Evolutionary conservation across 1,139 yeast genomes (phyloP).

Genomic region (Zygosaccharomyces sapae): DNA sequence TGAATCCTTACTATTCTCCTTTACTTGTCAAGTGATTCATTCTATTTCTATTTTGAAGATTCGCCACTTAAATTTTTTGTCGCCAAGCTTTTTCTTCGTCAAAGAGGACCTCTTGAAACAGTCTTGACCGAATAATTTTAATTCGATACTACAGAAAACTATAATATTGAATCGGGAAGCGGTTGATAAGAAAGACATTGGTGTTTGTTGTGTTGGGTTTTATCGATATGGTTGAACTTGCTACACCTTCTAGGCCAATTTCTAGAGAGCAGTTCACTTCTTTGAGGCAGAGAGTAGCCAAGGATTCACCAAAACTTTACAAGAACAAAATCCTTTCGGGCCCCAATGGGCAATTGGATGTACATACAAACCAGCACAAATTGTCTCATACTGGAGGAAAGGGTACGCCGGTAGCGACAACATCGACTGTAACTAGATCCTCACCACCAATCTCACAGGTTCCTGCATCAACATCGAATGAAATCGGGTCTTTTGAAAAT

Average conservation of each 20-base stretch:
- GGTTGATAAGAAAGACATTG: too few species aligned
- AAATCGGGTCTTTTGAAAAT: constrained; percentile 30
- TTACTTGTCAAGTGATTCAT: too few species aligned
- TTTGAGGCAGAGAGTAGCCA: constrained; percentile 23
- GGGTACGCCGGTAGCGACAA: neutral
- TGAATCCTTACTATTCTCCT: too few species aligned
- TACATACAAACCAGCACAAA: neutral
- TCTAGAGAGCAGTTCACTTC: constrained; percentile 27
- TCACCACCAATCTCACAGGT: too few species aligned
- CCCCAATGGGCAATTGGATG: constrained; percentile 2
- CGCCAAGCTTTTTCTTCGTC: neutral
- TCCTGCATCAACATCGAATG: neutral
- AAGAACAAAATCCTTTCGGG: constrained; percentile 18
- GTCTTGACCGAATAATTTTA: neutral
- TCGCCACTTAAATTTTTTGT: neutral
- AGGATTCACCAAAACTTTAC: constrained; percentile 27
- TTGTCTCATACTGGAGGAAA: too few species aligned
- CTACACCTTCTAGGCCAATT: constrained; percentile 29
- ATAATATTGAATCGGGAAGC: too few species aligned
- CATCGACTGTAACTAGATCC: neutral
- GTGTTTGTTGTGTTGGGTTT: too few species aligned
- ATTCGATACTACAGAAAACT: too few species aligned
- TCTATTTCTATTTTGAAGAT: neutral
- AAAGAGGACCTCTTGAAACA: neutral
- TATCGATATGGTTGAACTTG: constrained; percentile 10